phyloP scores from a whole-genome alignment of 345 rosid species.

The Tarenaya hassleriana region DNA sequence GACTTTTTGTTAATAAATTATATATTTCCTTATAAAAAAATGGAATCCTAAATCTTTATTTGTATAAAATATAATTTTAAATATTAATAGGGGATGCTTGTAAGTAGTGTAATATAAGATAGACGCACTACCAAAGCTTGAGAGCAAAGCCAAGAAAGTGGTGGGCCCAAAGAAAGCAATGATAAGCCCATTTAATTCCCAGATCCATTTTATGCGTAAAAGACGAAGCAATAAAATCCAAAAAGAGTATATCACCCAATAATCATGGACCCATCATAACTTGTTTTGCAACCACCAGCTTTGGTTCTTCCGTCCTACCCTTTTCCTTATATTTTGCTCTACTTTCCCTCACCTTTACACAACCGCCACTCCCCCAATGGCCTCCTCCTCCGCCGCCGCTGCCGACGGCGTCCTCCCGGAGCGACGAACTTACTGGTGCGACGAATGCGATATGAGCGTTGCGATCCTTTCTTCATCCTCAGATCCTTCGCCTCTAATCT shows the following conservation, averaged over 20 bases:
- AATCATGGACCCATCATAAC: slow-evolving; percentile 23
- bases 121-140: slow-evolving; percentile 25
- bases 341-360: slow-evolving; percentile 14
- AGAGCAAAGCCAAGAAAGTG: slow-evolving; percentile 23
- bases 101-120: not conserved
- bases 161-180: slow-evolving; percentile 19
- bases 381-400: slow-evolving; percentile 12
- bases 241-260: slow-evolving; percentile 1
- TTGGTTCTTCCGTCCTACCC: slow-evolving; percentile 14
- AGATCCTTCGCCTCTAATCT: slow-evolving; percentile 7
- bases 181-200: too few species aligned
- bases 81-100: not conserved
- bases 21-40: too few species aligned
- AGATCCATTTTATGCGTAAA: not conserved
- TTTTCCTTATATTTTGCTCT: not conserved
- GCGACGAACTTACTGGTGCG: slow-evolving; percentile 33
- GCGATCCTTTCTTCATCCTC: slow-evolving; percentile 25
- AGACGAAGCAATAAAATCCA: not conserved
- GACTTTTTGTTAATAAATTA: not conserved
- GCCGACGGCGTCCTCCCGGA: slow-evolving; percentile 16
- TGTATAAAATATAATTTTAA: not conserved
- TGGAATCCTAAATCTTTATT: not conserved
- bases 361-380: slow-evolving; percentile 23
- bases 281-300: slow-evolving; percentile 7
- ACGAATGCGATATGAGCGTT: slow-evolving; percentile 36